Conservation (phyloP, 768 basidiomycete species). For the Agaricus sinodeliciosus region DNA sequence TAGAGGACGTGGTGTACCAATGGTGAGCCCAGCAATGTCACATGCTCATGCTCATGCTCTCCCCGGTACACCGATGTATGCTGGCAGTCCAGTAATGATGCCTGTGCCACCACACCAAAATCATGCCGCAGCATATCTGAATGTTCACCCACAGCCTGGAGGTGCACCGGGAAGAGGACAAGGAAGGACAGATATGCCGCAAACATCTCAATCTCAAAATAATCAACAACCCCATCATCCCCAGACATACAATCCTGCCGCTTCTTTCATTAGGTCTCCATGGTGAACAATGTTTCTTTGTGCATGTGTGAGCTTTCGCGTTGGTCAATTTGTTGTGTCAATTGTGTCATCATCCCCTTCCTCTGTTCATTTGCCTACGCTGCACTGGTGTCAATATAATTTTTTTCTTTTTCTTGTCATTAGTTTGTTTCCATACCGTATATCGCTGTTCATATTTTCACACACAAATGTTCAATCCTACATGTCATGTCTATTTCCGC, state of each 20-base stretch:
- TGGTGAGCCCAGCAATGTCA: conserved; percentile 71
- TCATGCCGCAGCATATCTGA: conserved; percentile 28
- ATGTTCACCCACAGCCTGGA: conserved; percentile 7
- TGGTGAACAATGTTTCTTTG: conserved; percentile 35
- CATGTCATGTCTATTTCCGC: background rate
- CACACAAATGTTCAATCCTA: conserved; percentile 1
- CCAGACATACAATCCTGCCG: conserved; percentile 9
- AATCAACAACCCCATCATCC: conserved; percentile 11
- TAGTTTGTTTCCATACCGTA: conserved; percentile 30
- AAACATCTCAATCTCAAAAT: conserved; percentile 26
- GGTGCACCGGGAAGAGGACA: conserved; percentile 41
- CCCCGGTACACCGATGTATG: conserved; percentile 56
- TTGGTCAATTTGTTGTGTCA: conserved; percentile 28
- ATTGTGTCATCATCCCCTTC: conserved; percentile 12
- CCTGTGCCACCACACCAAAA: conserved; percentile 37
- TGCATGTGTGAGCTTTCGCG: conserved; percentile 26
- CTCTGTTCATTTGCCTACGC: background rate
- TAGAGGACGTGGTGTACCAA: conserved; percentile 40
- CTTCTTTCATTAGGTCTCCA: conserved; percentile 37
- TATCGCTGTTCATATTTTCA: conserved; percentile 26
- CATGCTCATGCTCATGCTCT: conserved; percentile 49
- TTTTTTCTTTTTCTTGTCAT: conserved; percentile 19
- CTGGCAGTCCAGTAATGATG: conserved; percentile 63
- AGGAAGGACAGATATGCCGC: conserved; percentile 34
- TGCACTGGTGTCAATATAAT: conserved; percentile 1